Conservation (phyloP, 805 yeast genomes). For the Geotrichum ghanense region DNA sequence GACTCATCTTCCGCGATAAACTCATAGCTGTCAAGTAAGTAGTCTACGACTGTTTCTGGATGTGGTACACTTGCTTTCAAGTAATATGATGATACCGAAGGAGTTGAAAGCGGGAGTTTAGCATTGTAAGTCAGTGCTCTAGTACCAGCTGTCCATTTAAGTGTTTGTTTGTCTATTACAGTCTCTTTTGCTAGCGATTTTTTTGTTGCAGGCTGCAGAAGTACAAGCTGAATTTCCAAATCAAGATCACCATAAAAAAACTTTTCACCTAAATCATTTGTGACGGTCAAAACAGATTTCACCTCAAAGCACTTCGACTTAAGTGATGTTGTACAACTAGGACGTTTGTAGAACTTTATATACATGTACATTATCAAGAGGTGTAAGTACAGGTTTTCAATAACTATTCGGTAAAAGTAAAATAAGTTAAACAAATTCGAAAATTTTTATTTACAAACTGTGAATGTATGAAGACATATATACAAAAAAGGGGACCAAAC, state of each 20-base stretch:
- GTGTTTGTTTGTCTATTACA: neutral
- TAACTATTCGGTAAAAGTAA: conserved; percentile 18
- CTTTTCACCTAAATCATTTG: conserved; percentile 33
- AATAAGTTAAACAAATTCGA: neutral
- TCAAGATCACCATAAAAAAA: conserved; percentile 26
- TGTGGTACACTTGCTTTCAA: neutral
- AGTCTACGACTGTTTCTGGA: neutral
- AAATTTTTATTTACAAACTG: neutral
- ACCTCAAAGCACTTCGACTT: conserved; percentile 3
- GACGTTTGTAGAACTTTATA: conserved; percentile 26
- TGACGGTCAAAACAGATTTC: conserved; percentile 17
- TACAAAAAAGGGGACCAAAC: neutral
- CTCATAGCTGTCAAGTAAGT: neutral
- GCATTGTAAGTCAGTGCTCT: conserved; percentile 10
- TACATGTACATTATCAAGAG: conserved; percentile 13
- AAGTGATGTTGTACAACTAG: conserved; percentile 10
- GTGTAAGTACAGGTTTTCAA: neutral
- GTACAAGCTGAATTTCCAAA: conserved; percentile 2
- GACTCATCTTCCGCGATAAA: neutral
- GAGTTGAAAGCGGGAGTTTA: neutral
- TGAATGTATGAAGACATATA: conserved; percentile 2
- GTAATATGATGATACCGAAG: neutral
- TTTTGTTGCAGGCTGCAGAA: neutral
- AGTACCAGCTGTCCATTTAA: conserved; percentile 10
- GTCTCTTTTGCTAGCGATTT: neutral